A percentile compares a stretch with the other conserved stretches of the same genome.
Conservation (phyloP, 202 grass and related monocot species). For the Schoenoplectus triqueter region DNA sequence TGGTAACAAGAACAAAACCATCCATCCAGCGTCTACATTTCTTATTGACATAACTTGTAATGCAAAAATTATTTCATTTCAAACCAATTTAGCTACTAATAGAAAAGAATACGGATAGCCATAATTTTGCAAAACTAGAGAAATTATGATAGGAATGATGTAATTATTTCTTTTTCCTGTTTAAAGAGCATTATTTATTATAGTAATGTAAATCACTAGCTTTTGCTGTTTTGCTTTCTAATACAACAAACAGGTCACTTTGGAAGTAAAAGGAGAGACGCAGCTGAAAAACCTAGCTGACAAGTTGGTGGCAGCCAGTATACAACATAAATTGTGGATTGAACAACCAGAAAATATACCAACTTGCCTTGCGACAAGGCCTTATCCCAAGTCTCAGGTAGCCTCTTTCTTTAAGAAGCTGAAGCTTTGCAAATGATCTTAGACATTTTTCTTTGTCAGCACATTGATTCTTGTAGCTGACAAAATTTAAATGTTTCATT, state of each 20-base stretch:
- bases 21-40: too few species aligned
- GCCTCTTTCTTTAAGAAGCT: conserved; percentile 90
- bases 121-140: not conserved
- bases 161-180: not conserved
- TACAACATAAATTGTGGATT: conserved; percentile 81
- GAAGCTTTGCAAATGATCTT: conserved; percentile 78
- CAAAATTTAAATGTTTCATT: not conserved
- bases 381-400: conserved; percentile 70
- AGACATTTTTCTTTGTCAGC: conserved; percentile 16
- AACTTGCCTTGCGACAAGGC: conserved; percentile 75
- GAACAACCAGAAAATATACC: conserved; percentile 84
- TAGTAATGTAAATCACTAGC: not conserved
- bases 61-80: not conserved
- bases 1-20: too few species aligned
- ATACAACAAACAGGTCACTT: conserved; percentile 66
- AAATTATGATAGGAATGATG: not conserved
- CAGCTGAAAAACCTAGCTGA: conserved; percentile 75
- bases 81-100: not conserved
- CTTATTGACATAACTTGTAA: not conserved
- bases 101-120: not conserved
- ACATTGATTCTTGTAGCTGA: conserved; percentile 5
- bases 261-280: conserved; percentile 82
- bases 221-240: not conserved
- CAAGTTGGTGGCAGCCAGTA: conserved; percentile 59
- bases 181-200: not conserved